Evolutionary conservation across 1,284 basidiomycete genomes (phyloP).

Genomic region (Ustilago lituana): DNA sequence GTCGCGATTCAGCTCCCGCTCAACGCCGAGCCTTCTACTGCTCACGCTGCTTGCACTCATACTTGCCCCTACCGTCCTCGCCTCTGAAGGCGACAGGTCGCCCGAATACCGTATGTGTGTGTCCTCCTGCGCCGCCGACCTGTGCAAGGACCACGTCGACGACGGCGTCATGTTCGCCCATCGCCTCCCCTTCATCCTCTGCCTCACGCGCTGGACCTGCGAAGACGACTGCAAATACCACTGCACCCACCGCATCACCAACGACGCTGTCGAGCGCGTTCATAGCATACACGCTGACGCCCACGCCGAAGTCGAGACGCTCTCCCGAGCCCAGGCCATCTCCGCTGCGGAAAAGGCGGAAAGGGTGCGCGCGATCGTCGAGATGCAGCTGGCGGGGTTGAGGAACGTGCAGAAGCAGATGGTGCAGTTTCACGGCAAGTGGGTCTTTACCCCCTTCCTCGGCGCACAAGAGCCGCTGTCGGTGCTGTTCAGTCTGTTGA

Average conservation of each 20-base stretch:
- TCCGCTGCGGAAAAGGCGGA: slow-evolving; percentile 8
- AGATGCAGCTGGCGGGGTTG: slow-evolving; percentile 39
- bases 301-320: slow-evolving; percentile 10
- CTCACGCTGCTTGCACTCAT: slow-evolving; percentile 15
- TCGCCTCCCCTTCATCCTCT: slow-evolving; percentile 71
- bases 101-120: slow-evolving; percentile 60
- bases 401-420: slow-evolving; percentile 63
- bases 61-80: slow-evolving; percentile 14
- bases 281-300: slow-evolving; percentile 65
- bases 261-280: slow-evolving; percentile 70
- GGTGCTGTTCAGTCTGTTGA: slow-evolving; percentile 85
- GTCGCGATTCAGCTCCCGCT: too few species aligned
- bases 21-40: slow-evolving; percentile 7
- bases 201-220: slow-evolving; percentile 76
- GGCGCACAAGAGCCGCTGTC: slow-evolving; percentile 91
- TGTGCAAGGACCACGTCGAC: slow-evolving; percentile 57
- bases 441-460: slow-evolving; percentile 72
- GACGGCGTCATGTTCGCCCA: slow-evolving; percentile 54
- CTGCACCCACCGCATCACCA: slow-evolving; percentile 86
- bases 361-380: slow-evolving; percentile 20
- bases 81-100: slow-evolving; percentile 64
- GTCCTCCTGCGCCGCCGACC: slow-evolving; percentile 54
- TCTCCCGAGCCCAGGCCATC: slow-evolving; percentile 19
- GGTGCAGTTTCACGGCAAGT: slow-evolving; percentile 80
- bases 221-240: slow-evolving; percentile 85